Evolutionary conservation across 208 protist species (phyloP), one percentile per base, ranked within the genome.

Genomic region (Wallacemonas rigidus): DNA sequence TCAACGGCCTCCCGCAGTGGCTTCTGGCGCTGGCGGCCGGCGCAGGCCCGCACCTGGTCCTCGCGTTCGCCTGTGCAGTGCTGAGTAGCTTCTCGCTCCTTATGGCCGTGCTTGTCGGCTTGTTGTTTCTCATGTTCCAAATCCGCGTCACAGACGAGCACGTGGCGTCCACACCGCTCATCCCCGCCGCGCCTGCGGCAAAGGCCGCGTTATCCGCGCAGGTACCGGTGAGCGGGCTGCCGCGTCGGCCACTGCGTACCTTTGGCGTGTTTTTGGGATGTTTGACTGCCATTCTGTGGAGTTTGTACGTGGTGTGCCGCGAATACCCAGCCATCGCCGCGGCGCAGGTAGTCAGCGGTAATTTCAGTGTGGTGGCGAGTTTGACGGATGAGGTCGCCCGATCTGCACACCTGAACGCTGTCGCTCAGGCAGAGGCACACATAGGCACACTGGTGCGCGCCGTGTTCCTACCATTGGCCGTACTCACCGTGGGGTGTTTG

Each of bases 31-130:
- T 76, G 15, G 72, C 62, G 0, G 53, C 69, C 11, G 74, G 67
- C 1, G 47, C 56, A n/a, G 39, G 80, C 38, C 86, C 86, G 3
- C 82, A 88, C 41, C 1, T 80, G 43, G 56, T 82, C 8, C 64
- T 77, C n/a, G 75, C 56, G 45, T 17, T 81, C 9, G 78, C 70
- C 57, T 79, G 69, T 40, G 47, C 17, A 35, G 2, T 81, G 44
- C 39, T 75, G 6, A 48, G 7, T 43, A 82, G 74, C 69, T 80
- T 84, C 61, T 68, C 71, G 17, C 15, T 80, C 2, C 38, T 84
- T 53, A 40, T 77, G n/a, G 48, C 14, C 1, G 39, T 71, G 54
- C 41, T 80, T 60, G 67, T 72, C 41, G 55, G 74, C 6, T 7
- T 79, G 41, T 76, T 75, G 26, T 62, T 53, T 5, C 56, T 64